These are phyloP conservation scores for Coleophoma crateriformis DNA, from an alignment of 2,329 filamentous ascomycete species.

Conservation along the genomic window DNA sequence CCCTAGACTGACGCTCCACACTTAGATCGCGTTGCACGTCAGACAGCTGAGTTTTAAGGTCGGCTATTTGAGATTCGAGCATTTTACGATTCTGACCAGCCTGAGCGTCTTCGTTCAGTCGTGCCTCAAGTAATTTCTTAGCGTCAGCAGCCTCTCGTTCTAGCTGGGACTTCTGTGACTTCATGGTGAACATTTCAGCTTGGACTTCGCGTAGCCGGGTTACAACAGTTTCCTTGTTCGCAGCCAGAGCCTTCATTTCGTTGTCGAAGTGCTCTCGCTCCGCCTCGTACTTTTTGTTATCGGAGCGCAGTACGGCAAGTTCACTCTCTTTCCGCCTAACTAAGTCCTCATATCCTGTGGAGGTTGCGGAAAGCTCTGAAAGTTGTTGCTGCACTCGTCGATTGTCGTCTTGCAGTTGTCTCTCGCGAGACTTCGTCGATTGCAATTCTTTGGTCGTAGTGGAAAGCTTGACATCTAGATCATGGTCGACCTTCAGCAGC, in stretches of 20 bases:
- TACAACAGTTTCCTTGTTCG: constrained; percentile 75
- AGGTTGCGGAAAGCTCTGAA: constrained; percentile 80
- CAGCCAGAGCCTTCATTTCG: constrained; percentile 65
- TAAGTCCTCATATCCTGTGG: constrained; percentile 91
- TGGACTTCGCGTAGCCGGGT: constrained; percentile 76
- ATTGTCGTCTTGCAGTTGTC: constrained; percentile 75
- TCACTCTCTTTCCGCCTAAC: constrained; percentile 94
- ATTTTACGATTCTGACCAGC: constrained; percentile 76
- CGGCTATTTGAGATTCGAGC: constrained; percentile 80
- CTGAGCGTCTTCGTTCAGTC: constrained; percentile 84
- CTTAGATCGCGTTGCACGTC: constrained; percentile 84
- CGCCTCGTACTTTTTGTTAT: constrained; percentile 76
- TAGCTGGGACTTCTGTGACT: constrained; percentile 75
- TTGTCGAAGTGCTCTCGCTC: constrained; percentile 75
- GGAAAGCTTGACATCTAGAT: constrained; percentile 79
- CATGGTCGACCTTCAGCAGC: constrained; percentile 79
- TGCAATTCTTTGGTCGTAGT: constrained; percentile 76
- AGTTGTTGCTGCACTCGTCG: constrained; percentile 79
- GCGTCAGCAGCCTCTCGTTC: constrained; percentile 87
- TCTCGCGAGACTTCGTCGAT: constrained; percentile 65
- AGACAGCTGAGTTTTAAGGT: constrained; percentile 81
- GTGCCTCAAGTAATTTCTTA: constrained; percentile 77
- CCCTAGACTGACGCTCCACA: constrained; percentile 84
- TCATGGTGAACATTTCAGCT: constrained; percentile 82
- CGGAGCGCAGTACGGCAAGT: constrained; percentile 74